Evolutionary conservation across 2,329 filamentous ascomycete genomes (phyloP).

Genomic region (Colletotrichum sp.): DNA sequence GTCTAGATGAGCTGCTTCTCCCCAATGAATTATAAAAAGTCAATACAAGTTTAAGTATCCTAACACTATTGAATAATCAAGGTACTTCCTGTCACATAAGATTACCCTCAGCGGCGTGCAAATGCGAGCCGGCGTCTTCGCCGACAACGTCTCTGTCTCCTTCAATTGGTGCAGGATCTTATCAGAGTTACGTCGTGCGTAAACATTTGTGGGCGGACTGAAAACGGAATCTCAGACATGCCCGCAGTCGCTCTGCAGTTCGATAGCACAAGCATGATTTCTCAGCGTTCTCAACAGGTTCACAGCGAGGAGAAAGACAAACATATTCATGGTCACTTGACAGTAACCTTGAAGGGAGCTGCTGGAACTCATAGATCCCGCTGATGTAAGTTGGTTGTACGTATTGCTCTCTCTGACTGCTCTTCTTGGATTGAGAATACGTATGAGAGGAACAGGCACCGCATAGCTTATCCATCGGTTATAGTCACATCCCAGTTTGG

Average conservation of each 20-base stretch:
- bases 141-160: background rate
- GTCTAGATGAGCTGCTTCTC: background rate
- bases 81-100: background rate
- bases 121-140: background rate
- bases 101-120: background rate
- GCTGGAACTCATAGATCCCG: background rate
- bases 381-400: fast-evolving
- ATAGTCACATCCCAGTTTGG: background rate
- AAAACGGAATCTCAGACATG: background rate
- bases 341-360: background rate
- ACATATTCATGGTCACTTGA: background rate
- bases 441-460: background rate
- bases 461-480: background rate
- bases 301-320: background rate
- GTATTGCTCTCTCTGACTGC: background rate
- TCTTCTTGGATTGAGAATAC: background rate
- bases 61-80: background rate
- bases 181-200: background rate
- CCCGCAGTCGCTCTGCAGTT: background rate
- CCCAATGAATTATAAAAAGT: background rate
- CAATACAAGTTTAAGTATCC: background rate
- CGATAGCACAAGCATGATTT: background rate
- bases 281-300: background rate
- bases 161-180: background rate
- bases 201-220: background rate